Conservation (phyloP, 1,284 basidiomycete species). For the Boletus sp. region DNA sequence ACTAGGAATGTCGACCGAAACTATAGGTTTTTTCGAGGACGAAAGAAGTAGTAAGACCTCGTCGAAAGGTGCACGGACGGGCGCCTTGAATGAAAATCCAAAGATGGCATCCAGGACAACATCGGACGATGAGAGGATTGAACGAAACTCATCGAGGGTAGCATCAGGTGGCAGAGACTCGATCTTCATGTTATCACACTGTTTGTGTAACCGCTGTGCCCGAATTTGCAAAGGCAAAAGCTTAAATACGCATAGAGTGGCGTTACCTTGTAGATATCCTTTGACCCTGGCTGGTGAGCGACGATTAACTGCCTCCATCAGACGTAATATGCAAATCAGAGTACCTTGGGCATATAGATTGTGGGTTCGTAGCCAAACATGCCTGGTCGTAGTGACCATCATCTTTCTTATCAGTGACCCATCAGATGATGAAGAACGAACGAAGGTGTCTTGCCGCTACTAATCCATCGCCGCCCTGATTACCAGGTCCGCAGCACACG, state of each 20-base stretch:
- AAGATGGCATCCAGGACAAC: slow-evolving; percentile 95
- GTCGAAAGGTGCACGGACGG: slow-evolving; percentile 86
- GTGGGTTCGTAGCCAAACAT: slow-evolving; percentile 87
- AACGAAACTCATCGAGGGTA: slow-evolving; percentile 46
- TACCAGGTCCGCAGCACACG: slow-evolving; percentile 95
- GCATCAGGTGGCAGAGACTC: slow-evolving; percentile 54
- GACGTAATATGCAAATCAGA: slow-evolving; percentile 8
- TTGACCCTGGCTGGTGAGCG: slow-evolving; percentile 65
- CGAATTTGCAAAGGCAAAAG: not conserved
- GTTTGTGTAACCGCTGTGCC: slow-evolving; percentile 69
- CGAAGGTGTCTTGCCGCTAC: slow-evolving; percentile 94
- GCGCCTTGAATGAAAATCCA: slow-evolving; percentile 93
- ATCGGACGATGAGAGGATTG: slow-evolving; percentile 63
- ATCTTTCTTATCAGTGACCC: not conserved
- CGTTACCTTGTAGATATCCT: slow-evolving; percentile 79
- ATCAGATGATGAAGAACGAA: slow-evolving; percentile 32
- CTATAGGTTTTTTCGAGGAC: slow-evolving; percentile 66
- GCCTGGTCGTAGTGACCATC: slow-evolving; percentile 40
- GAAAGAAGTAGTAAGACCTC: slow-evolving; percentile 66
- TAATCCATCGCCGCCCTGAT: slow-evolving; percentile 96
- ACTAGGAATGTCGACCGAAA: slow-evolving; percentile 93
- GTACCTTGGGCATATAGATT: slow-evolving; percentile 89
- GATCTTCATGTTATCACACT: slow-evolving; percentile 87
- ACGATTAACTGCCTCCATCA: not conserved
- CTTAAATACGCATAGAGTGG: not conserved